Evolutionary conservation across 768 basidiomycete genomes (phyloP).

Genomic region (Gloeophyllum trabeum): DNA sequence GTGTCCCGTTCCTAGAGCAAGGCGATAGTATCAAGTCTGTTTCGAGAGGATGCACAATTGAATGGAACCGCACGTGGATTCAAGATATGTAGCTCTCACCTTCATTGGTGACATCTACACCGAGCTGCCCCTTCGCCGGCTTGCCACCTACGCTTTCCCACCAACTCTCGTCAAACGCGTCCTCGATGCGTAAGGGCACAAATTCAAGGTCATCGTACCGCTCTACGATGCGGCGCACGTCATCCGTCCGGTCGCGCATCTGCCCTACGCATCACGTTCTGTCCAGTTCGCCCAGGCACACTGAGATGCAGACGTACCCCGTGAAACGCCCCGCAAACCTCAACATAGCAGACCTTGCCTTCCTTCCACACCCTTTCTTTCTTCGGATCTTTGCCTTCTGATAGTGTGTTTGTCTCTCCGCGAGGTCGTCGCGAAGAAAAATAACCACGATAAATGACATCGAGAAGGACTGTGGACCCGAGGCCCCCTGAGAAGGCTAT

Average conservation of each 20-base stretch:
- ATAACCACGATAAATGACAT: conserved; percentile 53
- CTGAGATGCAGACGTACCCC: conserved; percentile 31
- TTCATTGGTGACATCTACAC: conserved; percentile 42
- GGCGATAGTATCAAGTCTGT: no score
- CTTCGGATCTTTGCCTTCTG: conserved; percentile 59
- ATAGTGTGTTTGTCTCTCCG: conserved; percentile 22
- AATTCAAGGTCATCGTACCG: conserved; percentile 45
- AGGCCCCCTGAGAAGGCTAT: conserved; percentile 74
- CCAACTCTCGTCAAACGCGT: conserved; percentile 64
- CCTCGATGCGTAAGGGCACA: conserved; percentile 53
- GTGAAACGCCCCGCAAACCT: conserved; percentile 48
- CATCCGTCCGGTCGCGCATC: conserved; percentile 44
- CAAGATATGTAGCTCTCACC: conserved; percentile 30
- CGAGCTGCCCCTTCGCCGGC: conserved; percentile 16
- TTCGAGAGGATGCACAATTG: no score
- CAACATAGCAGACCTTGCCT: conserved; percentile 58
- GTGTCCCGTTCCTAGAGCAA: no score
- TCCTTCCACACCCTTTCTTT: conserved; percentile 51
- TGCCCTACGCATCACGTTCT: conserved; percentile 13
- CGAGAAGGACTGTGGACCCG: conserved; percentile 61
- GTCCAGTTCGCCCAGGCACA: background rate
- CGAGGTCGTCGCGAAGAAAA: conserved; percentile 22
- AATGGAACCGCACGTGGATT: no score
- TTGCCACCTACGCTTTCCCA: conserved; percentile 39
- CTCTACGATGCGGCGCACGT: conserved; percentile 32